phyloP scores from a whole-genome alignment of 1,139 yeast species.

The Suhomyces coccinellae region DNA sequence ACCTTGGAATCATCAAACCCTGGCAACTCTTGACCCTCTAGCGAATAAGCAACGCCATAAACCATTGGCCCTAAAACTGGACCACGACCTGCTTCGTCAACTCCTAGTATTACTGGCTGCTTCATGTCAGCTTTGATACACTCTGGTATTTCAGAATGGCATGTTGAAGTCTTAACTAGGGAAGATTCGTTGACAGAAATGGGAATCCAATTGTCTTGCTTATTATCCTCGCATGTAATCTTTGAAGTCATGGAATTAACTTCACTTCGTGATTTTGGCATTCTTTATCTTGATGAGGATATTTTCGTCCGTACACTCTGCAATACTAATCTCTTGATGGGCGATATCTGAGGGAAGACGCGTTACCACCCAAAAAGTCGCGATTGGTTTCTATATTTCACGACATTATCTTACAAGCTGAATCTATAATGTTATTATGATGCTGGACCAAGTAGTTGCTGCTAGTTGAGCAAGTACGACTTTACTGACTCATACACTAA shows the following conservation, averaged over 20 bases:
- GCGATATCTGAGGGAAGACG: too few species aligned
- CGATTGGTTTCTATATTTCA: too few species aligned
- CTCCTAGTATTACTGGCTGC: conserved; percentile 63
- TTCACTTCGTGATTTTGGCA: too few species aligned
- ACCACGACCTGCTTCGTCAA: conserved; percentile 98
- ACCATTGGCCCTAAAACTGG: conserved; percentile 98
- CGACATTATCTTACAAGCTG: too few species aligned
- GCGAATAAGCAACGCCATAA: conserved; percentile 81
- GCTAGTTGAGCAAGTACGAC: background rate
- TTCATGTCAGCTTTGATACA: conserved; percentile 18
- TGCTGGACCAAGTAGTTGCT: background rate
- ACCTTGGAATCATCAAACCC: conserved; percentile 95
- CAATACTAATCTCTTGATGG: too few species aligned
- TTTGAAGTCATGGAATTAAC: background rate
- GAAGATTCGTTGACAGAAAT: conserved; percentile 26
- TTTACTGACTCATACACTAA: conserved; percentile 58
- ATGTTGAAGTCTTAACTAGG: conserved; percentile 30
- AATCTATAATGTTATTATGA: background rate
- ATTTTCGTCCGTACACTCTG: too few species aligned
- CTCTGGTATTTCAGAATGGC: conserved; percentile 35
- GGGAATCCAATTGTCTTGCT: conserved; percentile 28
- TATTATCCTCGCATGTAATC: background rate
- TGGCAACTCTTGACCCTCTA: conserved; percentile 52
- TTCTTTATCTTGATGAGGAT: too few species aligned
- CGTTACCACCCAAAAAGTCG: too few species aligned